Evolutionary conservation across 345 rosid species (phyloP), one percentile per base, ranked within the genome.

Genomic region (Brassica incana): DNA sequence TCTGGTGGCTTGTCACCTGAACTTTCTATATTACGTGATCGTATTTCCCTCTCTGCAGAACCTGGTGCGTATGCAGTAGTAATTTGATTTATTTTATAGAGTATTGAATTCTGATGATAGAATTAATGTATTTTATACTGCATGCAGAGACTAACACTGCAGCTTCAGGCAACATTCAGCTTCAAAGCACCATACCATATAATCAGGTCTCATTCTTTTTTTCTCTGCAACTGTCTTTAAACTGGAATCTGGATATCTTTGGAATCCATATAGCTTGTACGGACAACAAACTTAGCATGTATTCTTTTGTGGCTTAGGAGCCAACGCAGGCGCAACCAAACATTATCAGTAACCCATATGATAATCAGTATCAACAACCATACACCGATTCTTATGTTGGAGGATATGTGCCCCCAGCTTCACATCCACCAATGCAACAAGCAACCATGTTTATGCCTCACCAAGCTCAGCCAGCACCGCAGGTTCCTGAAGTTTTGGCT

Each of bases 1-100:
- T 85, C 97, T 62, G 97, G 90, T 74, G 95, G 90, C 72, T 82
- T 90, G 83, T 89, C 99, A 65, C 93, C 93, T 76, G 99, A 95
- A 77, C 97, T 93, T 73, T 77, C 81, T 15, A 88, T 95, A 79
- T 85, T 95, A 83, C 88, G 89, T 82, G 97, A 93, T 74, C 91
- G 92, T 36, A 93, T 95, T 77, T 85, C 97, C 60, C 84, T 80
- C 59, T 89, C 91, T 40, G 81, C 85, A 35, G 93, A 88, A 79
- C 88, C 97, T 71, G 98, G 99, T 93, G 84, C 62, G 69, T 50
- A 64, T 48, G 64, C 67, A 59, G 70, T 66, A 71, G 36, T 61
- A 10, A 33, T 56, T 71, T 52, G 12, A 48, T 45, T 66, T 50
- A 43, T 25, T 25, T 11, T 58, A 43, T 8, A 33, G 56, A 65